Evolutionary conservation across 2,329 filamentous ascomycete genomes (phyloP), one percentile per base, ranked within the genome.

Genomic region (Orbilia oligospora): DNA sequence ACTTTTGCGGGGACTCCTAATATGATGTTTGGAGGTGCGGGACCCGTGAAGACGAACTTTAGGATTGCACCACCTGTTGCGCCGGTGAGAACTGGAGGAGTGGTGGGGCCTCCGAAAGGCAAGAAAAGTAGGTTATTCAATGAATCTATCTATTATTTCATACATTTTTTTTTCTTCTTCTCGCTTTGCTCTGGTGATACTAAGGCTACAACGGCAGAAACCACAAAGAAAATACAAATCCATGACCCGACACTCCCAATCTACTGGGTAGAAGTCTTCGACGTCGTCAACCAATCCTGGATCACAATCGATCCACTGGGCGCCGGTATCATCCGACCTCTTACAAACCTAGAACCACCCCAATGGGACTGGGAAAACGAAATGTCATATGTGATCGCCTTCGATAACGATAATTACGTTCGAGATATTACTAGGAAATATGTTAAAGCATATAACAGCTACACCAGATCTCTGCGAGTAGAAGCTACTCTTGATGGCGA

Each of bases 181-280:
- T 41, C n/a, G n/a, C n/a, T 8, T n/a, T 16, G 3, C 27, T 30
- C 27, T n/a, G 9, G 56, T 4, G 46, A 4, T 14, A 49, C 38
- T 79, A 46, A 46, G 16, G 20, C 80, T 68, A 82, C 12, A 81
- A n/a, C 71, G 68, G 64, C 51, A 76, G 72, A 58, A 76, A 72
- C 24, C 53, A 48, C n/a, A 83, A 82, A 84, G 83, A 24, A 82
- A 80, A 65, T 85, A 83, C 85, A 83, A 14, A 88, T 91, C 10
- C 88, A 87, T 24, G 93, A 95, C 82, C 94, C 93, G 0, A 84
- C 89, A 0, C 93, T 91, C 82, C 96, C 96, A 0, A 88, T 98
- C 2, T 98, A 94, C 83, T 99, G 96, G 96, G 91, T 97, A 0
- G 96, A 99, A 85, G 91, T 93, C 2, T 92, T 97, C 80, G 94